Evolutionary conservation across 2,329 filamentous ascomycete species (phyloP).

Genomic region (Ilyonectria robusta): DNA sequence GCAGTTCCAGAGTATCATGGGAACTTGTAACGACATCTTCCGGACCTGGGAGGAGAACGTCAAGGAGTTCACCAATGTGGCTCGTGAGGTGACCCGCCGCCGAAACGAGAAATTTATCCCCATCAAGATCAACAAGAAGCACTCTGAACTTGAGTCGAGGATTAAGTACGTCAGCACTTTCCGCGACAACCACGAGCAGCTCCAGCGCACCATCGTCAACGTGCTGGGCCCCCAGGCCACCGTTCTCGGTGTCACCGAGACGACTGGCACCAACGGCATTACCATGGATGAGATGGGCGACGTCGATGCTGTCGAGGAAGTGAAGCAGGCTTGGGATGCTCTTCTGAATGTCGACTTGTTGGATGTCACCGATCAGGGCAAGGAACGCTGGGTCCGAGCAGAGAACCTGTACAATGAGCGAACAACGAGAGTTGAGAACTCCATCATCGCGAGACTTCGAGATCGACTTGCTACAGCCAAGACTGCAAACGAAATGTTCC

Average conservation of each 20-base stretch:
- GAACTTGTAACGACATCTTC: conserved; percentile 87
- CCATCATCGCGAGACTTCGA: conserved; percentile 93
- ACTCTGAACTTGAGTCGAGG: conserved; percentile 89
- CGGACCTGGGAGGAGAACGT: conserved; percentile 94
- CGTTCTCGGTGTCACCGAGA: conserved; percentile 67
- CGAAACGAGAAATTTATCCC: conserved; percentile 98
- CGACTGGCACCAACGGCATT: conserved; percentile 70
- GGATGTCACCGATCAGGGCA: conserved; percentile 91
- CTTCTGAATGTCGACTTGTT: conserved; percentile 95
- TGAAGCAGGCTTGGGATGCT: conserved; percentile 93
- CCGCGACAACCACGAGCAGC: conserved; percentile 96
- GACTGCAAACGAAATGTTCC: conserved; percentile 99
- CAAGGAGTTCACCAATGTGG: conserved; percentile 98
- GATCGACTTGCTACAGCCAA: conserved; percentile 96
- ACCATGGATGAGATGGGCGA: conserved; percentile 96
- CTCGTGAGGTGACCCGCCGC: conserved; percentile 92
- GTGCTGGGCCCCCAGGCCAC: conserved; percentile 86
- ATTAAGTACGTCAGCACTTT: conserved; percentile 96
- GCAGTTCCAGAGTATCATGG: conserved; percentile 91
- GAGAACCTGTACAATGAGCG: conserved; percentile 98
- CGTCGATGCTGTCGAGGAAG: conserved; percentile 96
- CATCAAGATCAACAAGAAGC: conserved; percentile 93
- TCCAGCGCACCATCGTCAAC: conserved; percentile 95
- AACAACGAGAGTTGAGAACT: conserved; percentile 97
- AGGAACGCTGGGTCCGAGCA: conserved; percentile 91